Evolutionary conservation across 768 basidiomycete genomes (phyloP).

Genomic region (Boletus huronensis): DNA sequence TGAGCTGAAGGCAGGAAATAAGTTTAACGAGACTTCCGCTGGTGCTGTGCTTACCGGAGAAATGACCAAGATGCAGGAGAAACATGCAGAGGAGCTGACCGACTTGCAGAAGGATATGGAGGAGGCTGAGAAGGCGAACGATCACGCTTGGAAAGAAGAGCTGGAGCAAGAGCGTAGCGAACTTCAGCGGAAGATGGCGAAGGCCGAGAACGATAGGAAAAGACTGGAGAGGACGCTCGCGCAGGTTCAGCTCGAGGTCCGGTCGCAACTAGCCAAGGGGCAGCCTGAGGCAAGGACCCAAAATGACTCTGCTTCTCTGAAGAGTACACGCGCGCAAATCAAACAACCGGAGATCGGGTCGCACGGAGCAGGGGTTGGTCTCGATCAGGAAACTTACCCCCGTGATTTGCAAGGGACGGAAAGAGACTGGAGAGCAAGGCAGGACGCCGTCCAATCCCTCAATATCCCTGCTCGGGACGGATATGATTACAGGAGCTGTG

Average conservation of each 20-base stretch:
- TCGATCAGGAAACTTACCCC: background rate
- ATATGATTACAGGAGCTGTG: background rate
- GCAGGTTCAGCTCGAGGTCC: background rate
- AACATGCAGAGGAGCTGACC: background rate
- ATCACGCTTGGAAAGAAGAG: background rate
- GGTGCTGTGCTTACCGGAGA: background rate
- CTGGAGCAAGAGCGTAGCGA: background rate
- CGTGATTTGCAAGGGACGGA: background rate
- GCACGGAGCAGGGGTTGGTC: background rate
- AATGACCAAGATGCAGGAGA: background rate
- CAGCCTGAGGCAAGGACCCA: background rate
- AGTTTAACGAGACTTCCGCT: background rate
- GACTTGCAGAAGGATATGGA: background rate
- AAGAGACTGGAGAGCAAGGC: too few relatives aligned
- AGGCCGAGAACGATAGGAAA: background rate
- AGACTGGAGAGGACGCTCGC: background rate
- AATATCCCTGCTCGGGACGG: background rate
- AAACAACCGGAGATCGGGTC: background rate
- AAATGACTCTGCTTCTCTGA: background rate
- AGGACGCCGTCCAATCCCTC: too few relatives aligned
- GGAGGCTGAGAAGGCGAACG: background rate
- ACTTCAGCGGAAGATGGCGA: background rate
- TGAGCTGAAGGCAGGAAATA: background rate
- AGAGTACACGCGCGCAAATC: background rate
- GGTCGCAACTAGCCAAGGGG: background rate